Base-by-base conservation (phyloP, 345 rosid species). In the Hibiscus mutabilis region DNA sequence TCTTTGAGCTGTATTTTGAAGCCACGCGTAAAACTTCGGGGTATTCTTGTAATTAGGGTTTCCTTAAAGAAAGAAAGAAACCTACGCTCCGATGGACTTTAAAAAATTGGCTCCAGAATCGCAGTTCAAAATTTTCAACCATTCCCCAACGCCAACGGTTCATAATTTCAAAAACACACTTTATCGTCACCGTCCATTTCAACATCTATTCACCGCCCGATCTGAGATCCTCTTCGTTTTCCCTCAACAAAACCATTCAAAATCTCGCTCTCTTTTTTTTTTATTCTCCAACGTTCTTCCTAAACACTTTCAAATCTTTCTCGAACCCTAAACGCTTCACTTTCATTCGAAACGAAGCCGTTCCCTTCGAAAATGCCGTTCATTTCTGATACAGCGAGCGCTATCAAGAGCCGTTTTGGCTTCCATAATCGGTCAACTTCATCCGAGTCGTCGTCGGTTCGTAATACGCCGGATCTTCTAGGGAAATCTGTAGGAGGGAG, bases 401-500 rank as follows among this genome's bases (percentile, higher is more conserved):
- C 94, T 22, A 83, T 87, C 64, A 92, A 86, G 88, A 82, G 88
- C 82, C 85, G 98, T 44, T 89, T 92, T 73, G 97, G 99, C 18
- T 95, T 92, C 80, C 87, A 84, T 67, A 82, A 84, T 78, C 90
- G 83, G 8, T 47, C 84, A 21, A 66, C 84, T 24, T 81, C 70
- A 21, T 47, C 40, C 14, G 58, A 66, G 14, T 66, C 85, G 33
- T 79, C 74, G 47, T 25, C 80, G 55, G 79, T 77, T 29, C 81
- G 83, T 14, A 74, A 74, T 60, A 73, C 93, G 19, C 88, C 86
- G 9, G 86, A 85, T 79, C 78, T 75, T n/a, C 62, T 60, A 3
- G 21, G 73, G 2, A 87, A 78, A 81, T 85, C 96, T 12, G 84
- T 72, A 0, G 21, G 16, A 74, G 75, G 61, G 97, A 83, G 18